Conservation (phyloP, 140 eudicot genomes). For the Flaveria floridana region DNA sequence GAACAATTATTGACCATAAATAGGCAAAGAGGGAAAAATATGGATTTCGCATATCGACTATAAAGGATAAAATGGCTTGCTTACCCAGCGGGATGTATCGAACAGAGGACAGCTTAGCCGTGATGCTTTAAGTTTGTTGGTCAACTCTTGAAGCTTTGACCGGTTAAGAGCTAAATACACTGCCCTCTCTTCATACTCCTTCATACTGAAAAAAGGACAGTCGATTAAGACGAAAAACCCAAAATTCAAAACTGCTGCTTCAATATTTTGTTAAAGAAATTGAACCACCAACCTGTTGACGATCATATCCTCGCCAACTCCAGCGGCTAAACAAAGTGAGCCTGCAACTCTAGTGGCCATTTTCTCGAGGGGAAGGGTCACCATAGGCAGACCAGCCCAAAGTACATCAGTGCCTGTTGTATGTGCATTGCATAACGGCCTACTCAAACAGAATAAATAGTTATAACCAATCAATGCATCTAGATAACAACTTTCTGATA, state of each 20-base stretch:
- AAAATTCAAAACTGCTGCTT: background rate
- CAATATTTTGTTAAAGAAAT: background rate
- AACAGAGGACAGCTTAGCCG: conserved; percentile 82
- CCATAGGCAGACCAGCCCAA: conserved; percentile 99
- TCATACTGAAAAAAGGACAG: conserved; percentile 47
- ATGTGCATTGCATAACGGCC: conserved; percentile 96
- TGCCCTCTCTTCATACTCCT: conserved; percentile 90
- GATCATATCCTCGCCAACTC: conserved; percentile 90
- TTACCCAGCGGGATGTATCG: conserved; percentile 91
- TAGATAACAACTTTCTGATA: background rate
- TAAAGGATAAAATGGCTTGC: conserved; percentile 19
- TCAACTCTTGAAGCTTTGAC: conserved; percentile 69
- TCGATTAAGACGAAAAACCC: background rate
- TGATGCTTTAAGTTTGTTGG: conserved; percentile 64
- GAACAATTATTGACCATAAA: background rate
- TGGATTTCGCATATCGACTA: background rate
- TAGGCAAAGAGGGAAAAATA: background rate
- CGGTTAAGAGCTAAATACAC: conserved; percentile 74
- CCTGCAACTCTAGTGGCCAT: conserved; percentile 99
- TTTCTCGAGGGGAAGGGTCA: conserved; percentile 96
- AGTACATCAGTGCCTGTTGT: conserved; percentile 98
- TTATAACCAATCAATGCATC: background rate
- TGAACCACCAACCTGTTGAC: conserved; percentile 56
- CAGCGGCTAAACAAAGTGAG: conserved; percentile 88
- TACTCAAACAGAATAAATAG: conserved; percentile 28